Evolutionary conservation across 176 grass and related monocot genomes (phyloP).

Genomic region (Paspalum notatum): DNA sequence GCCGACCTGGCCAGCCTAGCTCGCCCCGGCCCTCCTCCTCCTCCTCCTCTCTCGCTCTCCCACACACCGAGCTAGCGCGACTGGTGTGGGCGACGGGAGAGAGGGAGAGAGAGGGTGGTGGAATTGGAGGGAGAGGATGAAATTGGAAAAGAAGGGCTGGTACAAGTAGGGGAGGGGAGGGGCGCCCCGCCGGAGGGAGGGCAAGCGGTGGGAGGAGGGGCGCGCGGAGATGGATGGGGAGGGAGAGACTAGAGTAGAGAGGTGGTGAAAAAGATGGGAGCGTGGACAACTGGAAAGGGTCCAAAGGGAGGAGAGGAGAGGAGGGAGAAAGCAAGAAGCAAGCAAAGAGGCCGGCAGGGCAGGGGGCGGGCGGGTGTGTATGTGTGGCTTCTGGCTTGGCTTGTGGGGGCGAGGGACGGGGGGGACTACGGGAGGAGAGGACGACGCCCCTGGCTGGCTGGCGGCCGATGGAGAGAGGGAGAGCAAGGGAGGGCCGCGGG

Average conservation of each 20-base stretch:
- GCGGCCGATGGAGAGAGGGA: neutral
- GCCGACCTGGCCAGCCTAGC: neutral
- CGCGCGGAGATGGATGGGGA: too few species aligned
- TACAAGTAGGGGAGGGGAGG: conserved; percentile 53
- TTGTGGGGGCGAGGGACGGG: neutral
- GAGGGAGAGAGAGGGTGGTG: neutral
- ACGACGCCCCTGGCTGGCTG: neutral
- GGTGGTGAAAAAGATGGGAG: conserved; percentile 52
- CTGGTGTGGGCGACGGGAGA: conserved; percentile 43
- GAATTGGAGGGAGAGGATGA: conserved; percentile 60
- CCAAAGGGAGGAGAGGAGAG: conserved; percentile 3
- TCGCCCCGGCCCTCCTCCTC: neutral
- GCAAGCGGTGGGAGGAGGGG: neutral
- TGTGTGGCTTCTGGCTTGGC: too few species aligned
- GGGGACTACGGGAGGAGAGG: neutral
- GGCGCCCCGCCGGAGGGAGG: conserved; percentile 10
- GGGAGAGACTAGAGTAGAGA: neutral
- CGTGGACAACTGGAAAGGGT: conserved; percentile 74
- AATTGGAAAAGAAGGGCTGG: conserved; percentile 50
- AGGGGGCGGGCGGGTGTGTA: neutral
- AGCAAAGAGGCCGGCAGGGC: conserved; percentile 9
- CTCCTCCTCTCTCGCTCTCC: conserved; percentile 30
- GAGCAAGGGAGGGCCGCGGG: neutral
- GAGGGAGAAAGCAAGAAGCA: conserved; percentile 30
- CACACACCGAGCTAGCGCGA: conserved; percentile 47